Conservation (phyloP, 2,329 filamentous ascomycete species). For the Alternaria arborescens region DNA sequence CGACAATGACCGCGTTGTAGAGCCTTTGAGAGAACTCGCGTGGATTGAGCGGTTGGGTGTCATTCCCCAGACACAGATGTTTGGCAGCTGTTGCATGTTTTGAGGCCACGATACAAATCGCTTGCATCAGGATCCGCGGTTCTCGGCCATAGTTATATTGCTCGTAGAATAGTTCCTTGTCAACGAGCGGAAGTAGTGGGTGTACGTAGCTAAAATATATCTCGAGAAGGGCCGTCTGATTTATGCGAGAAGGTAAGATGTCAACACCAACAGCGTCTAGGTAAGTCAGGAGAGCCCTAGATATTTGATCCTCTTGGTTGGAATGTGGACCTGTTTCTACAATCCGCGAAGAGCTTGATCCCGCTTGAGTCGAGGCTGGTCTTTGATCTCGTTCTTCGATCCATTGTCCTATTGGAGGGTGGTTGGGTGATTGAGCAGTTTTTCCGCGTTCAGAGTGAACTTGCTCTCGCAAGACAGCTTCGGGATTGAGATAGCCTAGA, state of each 20-base stretch:
- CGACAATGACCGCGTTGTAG: constrained; percentile 54
- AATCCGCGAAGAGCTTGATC: constrained; percentile 34
- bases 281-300: constrained; percentile 48
- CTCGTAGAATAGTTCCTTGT: constrained; percentile 53
- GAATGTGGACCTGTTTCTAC: constrained; percentile 44
- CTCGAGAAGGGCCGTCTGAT: constrained; percentile 52
- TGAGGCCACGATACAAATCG: constrained; percentile 59
- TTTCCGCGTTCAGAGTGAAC: constrained; percentile 48
- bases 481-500: constrained; percentile 58
- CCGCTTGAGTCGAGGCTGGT: constrained; percentile 32
- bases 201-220: constrained; percentile 59
- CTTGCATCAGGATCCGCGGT: constrained; percentile 54
- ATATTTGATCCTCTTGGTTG: constrained; percentile 42
- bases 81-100: constrained; percentile 56
- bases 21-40: constrained; percentile 57
- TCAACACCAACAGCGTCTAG: constrained; percentile 49
- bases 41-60: constrained; percentile 46
- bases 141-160: constrained; percentile 48
- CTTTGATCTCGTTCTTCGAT: constrained; percentile 43
- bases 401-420: constrained; percentile 48
- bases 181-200: constrained; percentile 57
- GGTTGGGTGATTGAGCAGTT: constrained; percentile 38
- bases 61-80: constrained; percentile 51
- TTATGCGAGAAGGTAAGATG: constrained; percentile 46
- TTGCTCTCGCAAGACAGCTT: constrained; percentile 57